These are phyloP conservation scores for Paramyrothecium roridum DNA, from an alignment of 2,329 filamentous ascomycete genomes.

Conservation along the genomic window DNA sequence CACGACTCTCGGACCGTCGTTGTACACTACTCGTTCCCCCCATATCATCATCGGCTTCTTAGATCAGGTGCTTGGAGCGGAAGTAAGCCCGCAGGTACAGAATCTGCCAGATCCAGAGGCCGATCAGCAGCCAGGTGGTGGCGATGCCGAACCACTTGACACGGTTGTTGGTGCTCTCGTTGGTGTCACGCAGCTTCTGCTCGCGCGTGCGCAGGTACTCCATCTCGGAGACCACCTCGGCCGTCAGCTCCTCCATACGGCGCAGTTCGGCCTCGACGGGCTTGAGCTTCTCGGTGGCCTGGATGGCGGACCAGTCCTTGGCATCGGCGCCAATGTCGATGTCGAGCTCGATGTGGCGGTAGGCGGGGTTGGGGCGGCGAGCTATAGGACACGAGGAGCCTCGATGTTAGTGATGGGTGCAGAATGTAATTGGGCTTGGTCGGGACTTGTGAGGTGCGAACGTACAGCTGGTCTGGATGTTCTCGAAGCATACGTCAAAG, in stretches of 20 bases:
- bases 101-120: slow-evolving; percentile 93
- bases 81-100: slow-evolving; percentile 98
- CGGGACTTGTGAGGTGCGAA: slow-evolving; percentile 15
- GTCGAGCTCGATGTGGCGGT: slow-evolving; percentile 81
- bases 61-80: slow-evolving; percentile 52
- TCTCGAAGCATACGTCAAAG: slow-evolving; percentile 97
- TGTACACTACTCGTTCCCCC: neutral
- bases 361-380: slow-evolving; percentile 42
- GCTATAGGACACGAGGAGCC: slow-evolving; percentile 21
- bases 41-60: slow-evolving; percentile 5
- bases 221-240: slow-evolving; percentile 90
- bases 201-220: slow-evolving; percentile 88
- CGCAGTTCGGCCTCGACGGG: slow-evolving; percentile 93
- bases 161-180: slow-evolving; percentile 98
- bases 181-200: slow-evolving; percentile 95
- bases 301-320: slow-evolving; percentile 96
- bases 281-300: slow-evolving; percentile 96
- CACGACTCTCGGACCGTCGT: too few species aligned
- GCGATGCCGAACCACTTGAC: slow-evolving; percentile 98
- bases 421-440: slow-evolving; percentile 7
- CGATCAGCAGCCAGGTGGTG: slow-evolving; percentile 88
- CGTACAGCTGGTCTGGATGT: slow-evolving; percentile 69
- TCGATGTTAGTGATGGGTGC: neutral
- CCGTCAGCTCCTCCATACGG: slow-evolving; percentile 85
- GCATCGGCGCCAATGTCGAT: slow-evolving; percentile 96